Evolutionary conservation across 139 green algal species (phyloP).

Genomic region (Microglena sp.): DNA sequence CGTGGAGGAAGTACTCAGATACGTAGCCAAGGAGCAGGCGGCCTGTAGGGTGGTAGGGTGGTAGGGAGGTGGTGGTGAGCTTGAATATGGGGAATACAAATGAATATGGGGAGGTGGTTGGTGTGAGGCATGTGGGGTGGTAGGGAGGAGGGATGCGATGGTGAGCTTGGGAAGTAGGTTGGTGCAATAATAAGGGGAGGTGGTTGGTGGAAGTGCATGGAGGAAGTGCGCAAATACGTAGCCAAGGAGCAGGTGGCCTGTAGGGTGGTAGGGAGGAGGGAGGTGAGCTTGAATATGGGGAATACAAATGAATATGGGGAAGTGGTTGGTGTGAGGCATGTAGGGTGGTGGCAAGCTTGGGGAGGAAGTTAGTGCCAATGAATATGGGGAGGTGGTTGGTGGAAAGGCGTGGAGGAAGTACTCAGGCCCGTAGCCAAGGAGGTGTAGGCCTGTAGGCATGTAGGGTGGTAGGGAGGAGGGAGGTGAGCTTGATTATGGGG

Average conservation of each 20-base stretch:
- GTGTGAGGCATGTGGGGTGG: no score
- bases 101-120: no score
- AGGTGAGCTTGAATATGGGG: not conserved
- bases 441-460: conserved; percentile 34
- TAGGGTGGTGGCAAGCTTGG: no score
- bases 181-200: no score
- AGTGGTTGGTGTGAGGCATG: no score
- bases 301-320: no score
- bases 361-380: no score
- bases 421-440: conserved; percentile 45
- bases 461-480: not conserved
- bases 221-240: conserved; percentile 41
- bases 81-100: no score
- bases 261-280: not conserved
- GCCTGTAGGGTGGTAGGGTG: conserved; percentile 13
- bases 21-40: conserved; percentile 48
- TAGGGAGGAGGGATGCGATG: no score
- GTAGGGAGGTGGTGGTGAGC: not conserved
- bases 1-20: conserved; percentile 38
- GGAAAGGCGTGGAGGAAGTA: conserved; percentile 28
- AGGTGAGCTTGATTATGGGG: not conserved
- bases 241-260: conserved; percentile 48
- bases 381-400: no score
- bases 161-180: no score
- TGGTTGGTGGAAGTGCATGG: no score